Evolutionary conservation across 2,329 filamentous ascomycete species (phyloP).

Genomic region (Hypomyces rosellus): DNA sequence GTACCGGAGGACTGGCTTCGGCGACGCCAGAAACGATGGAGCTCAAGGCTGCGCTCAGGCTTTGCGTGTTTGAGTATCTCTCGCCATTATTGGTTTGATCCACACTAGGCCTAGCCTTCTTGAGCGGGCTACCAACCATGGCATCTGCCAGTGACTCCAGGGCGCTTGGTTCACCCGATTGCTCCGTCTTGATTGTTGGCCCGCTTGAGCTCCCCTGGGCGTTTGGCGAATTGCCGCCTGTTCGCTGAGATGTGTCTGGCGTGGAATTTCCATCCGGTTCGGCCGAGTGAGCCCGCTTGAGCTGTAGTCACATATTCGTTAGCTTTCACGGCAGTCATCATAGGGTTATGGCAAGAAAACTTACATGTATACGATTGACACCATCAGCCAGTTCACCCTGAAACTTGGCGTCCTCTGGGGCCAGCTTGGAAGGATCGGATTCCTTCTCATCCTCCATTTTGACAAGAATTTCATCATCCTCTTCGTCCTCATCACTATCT

Average conservation of each 20-base stretch:
- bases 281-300: slow-evolving; percentile 73
- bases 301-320: slow-evolving; percentile 38
- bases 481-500: slow-evolving; percentile 73
- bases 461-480: slow-evolving; percentile 52
- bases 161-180: slow-evolving; percentile 18
- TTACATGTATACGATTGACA: slow-evolving; percentile 74
- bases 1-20: slow-evolving; percentile 16
- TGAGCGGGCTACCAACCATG: slow-evolving; percentile 63
- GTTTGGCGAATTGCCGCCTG: slow-evolving; percentile 37
- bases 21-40: slow-evolving; percentile 21
- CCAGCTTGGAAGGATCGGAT: slow-evolving; percentile 47
- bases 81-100: slow-evolving; percentile 22
- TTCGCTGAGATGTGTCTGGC: slow-evolving; percentile 29
- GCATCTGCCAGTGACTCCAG: slow-evolving; percentile 29
- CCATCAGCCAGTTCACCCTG: slow-evolving; percentile 73
- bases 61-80: slow-evolving; percentile 25
- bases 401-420: slow-evolving; percentile 64
- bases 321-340: background rate
- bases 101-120: slow-evolving; percentile 63
- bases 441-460: slow-evolving; percentile 65
- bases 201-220: slow-evolving; percentile 9
- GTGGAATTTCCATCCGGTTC: slow-evolving; percentile 51
- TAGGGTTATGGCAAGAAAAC: slow-evolving; percentile 19
- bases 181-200: slow-evolving; percentile 18
- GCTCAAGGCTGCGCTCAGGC: slow-evolving; percentile 30